Base-by-base conservation (phyloP, 805 yeast genomes). In the Metschnikowia lochheadii region DNA sequence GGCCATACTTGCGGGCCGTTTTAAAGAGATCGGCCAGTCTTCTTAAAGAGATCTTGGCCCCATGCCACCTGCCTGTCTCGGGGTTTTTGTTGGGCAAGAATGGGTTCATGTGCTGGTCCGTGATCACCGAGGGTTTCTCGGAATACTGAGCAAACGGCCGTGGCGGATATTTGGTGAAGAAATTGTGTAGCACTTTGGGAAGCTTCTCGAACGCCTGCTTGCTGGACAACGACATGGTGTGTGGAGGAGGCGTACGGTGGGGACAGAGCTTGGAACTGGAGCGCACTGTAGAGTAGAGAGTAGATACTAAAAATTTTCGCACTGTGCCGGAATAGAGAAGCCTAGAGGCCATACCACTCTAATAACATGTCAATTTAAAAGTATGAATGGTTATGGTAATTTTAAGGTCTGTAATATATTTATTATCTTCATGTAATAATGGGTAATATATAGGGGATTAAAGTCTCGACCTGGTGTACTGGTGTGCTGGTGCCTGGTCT, bases 81-180 rank as follows among this genome's bases (percentile, higher is more conserved):
- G 95, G 89, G 66, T 90, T 90, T 62, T 79, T 85, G 67, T 89
- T 90, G 21, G 96, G 85, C 49, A 89, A 67, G 67, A 91, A 91
- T 48, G 97, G 97, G 68, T 91, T 91, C 58, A 90, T 87, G 53
- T 81, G 79, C 20, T 80, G 77, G 44, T 89, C 91, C 44, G 70
- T 72, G 20, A 87, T 83, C 29, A 80, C 70, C 1, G 87, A 80
- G 46, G 96, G 86, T 54, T 75, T 77, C 2, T 75, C 69, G 5
- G 88, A 74, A 66, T 89, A 91, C 57, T 77, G 65, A 17, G 79
- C 78, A 68, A 81, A 82, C n/a, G 90, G 92, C 20, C 84, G 72
- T 7, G 97, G 97, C 32, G 97, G 97, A 63, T 82, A 88, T 65
- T 81, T 84, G 45, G 81, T 75, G 72, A 91, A 90, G 68, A 90